Base-by-base conservation (phyloP, 495 filamentous ascomycete species). In the Acidiella bohemica region DNA sequence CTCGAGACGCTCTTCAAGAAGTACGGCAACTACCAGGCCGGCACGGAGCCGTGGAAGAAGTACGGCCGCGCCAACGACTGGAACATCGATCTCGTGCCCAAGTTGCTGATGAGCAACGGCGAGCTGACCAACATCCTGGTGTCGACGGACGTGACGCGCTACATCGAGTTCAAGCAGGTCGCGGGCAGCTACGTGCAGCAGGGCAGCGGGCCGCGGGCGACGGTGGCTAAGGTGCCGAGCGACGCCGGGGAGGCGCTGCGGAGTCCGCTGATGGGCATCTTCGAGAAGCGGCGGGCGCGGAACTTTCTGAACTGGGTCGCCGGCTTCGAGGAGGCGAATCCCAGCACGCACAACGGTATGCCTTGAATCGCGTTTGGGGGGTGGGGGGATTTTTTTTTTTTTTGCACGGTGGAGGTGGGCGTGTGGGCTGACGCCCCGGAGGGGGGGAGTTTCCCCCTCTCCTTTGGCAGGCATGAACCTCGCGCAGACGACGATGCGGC, bases 71-170 rank as follows among this genome's bases (percentile, higher is more conserved):
- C 80, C 60, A 95, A 99, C 68, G 90, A 99, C 72, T 99, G 90
- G 90, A 96, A 95, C 67, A 88, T 99, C 62, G 92, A 96, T 56
- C 70, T 99, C 49, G 85, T 96, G 32, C 88, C 90, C 44, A 99
- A 99, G 70, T 74, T 99, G 37, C 70, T 99, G 57, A 96, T 99
- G 86, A 83, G 90, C 14, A 93, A 93, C 54, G 90, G 90, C 57
- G 86, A 99, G 66, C 70, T 99, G 59, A 99, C 90, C 46, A 96
- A 95, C 62, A 94, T 94, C 59, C 70, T 95, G 52, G 84, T 93
- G 35, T 92, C 84, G 23, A 96, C 90, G 57, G 86, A 95, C 56
- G 90, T 97, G 41, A 97, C 90, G 44, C 68, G 84, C 60, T 97
- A 96, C 64, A 81, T 96, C 43, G 90, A 96, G 54, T 95, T 99